Evolutionary conservation across 2,329 filamentous ascomycete genomes (phyloP).

Genomic region (Hymenoscyphus fraxineus): DNA sequence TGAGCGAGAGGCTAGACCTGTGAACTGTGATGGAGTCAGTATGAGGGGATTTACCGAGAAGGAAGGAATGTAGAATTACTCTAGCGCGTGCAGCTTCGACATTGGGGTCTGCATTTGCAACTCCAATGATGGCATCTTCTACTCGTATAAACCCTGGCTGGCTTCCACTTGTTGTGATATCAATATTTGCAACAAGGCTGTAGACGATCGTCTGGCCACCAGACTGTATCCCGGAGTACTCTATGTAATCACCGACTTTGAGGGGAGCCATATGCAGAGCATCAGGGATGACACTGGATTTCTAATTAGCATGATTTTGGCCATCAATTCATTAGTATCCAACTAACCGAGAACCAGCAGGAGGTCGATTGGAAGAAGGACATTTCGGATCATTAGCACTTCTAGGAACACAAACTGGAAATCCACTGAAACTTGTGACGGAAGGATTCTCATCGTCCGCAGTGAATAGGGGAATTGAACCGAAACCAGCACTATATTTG

Average conservation of each 20-base stretch:
- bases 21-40: constrained; percentile 27
- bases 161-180: constrained; percentile 34
- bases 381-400: constrained; percentile 37
- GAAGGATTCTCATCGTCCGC: constrained; percentile 47
- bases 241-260: constrained; percentile 40
- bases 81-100: constrained; percentile 37
- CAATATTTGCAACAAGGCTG: constrained; percentile 39
- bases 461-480: constrained; percentile 40
- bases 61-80: background rate
- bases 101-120: constrained; percentile 35
- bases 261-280: constrained; percentile 41
- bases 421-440: constrained; percentile 46
- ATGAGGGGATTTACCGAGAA: constrained; percentile 15
- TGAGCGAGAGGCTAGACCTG: constrained; percentile 40
- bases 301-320: background rate
- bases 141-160: constrained; percentile 40
- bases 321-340: too few species aligned
- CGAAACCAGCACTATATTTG: constrained; percentile 41
- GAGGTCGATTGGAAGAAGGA: constrained; percentile 21
- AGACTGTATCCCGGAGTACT: constrained; percentile 38
- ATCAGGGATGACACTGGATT: constrained; percentile 35
- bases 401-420: constrained; percentile 50
- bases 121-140: constrained; percentile 41
- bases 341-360: background rate
- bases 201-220: constrained; percentile 38